phyloP scores from a whole-genome alignment of 805 yeast species.

The Yarrowia divulgata region DNA sequence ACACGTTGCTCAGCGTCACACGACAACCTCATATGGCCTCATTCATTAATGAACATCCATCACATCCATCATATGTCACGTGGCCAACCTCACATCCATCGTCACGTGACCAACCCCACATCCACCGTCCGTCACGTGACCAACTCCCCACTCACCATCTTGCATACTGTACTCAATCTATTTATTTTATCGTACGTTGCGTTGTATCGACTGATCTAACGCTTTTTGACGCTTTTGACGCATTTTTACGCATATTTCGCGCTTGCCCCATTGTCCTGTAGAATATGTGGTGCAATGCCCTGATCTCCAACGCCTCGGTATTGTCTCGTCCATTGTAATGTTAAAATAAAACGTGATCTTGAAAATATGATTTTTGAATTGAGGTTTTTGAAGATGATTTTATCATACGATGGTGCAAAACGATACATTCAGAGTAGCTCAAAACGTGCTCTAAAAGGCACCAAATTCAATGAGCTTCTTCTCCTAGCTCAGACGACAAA shows the following conservation, averaged over 20 bases:
- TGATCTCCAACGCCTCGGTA: conserved; percentile 11
- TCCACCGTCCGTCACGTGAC: background rate
- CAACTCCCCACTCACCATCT: background rate
- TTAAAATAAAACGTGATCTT: no score
- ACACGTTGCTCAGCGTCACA: no score
- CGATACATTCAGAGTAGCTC: background rate
- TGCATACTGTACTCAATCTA: conserved; percentile 6
- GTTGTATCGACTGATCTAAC: conserved; percentile 9
- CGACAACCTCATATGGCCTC: background rate
- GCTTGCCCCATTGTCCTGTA: conserved; percentile 4
- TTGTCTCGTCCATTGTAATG: conserved; percentile 4
- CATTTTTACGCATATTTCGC: conserved; percentile 16
- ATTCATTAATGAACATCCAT: background rate
- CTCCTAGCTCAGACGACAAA: no score
- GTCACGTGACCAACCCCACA: background rate
- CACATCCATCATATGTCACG: background rate
- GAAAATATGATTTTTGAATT: no score
- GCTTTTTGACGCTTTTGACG: no score
- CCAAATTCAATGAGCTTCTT: no score
- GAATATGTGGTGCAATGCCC: background rate
- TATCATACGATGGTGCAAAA: no score
- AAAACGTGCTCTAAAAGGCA: no score
- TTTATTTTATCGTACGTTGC: conserved; percentile 21
- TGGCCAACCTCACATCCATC: background rate
- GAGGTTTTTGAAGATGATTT: no score